Conservation (phyloP, 805 yeast genomes). For the Kregervanrija fluxuum region DNA sequence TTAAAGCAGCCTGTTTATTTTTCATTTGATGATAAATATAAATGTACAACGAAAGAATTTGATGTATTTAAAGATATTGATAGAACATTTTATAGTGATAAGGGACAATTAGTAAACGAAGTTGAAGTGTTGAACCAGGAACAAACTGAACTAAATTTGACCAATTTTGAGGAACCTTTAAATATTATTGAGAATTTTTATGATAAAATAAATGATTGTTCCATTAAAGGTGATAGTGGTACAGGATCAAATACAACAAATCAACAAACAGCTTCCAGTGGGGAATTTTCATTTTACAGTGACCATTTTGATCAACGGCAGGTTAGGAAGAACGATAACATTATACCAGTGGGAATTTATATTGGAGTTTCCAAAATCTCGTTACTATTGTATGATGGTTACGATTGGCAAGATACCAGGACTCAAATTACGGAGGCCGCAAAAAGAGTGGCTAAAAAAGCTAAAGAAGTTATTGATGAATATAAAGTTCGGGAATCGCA, state of each 20-base stretch:
- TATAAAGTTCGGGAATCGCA: not conserved
- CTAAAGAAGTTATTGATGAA: slow-evolving; percentile 10
- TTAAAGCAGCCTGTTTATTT: slow-evolving; percentile 62
- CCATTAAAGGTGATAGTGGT: slow-evolving; percentile 10
- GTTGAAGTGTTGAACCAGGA: too few relatives aligned
- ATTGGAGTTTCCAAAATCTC: slow-evolving; percentile 32
- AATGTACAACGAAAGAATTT: slow-evolving; percentile 26
- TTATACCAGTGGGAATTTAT: slow-evolving; percentile 25
- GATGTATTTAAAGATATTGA: slow-evolving; percentile 38
- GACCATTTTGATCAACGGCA: slow-evolving; percentile 14
- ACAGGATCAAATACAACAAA: slow-evolving; percentile 4
- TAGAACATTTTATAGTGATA: slow-evolving; percentile 7
- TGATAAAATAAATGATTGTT: slow-evolving; percentile 9
- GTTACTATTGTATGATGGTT: slow-evolving; percentile 74
- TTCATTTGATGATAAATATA: slow-evolving; percentile 53
- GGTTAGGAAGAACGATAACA: slow-evolving; percentile 1
- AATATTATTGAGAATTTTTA: slow-evolving; percentile 25
- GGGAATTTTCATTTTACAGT: slow-evolving; percentile 13
- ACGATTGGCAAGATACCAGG: slow-evolving; percentile 82
- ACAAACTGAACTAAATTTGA: not conserved
- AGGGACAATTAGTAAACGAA: too few relatives aligned
- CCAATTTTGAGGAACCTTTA: slow-evolving; percentile 8
- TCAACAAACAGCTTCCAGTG: not conserved
- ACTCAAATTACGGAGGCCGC: slow-evolving; percentile 59
- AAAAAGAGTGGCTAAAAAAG: slow-evolving; percentile 48